These are phyloP conservation scores for Albifimbria verrucaria DNA, from an alignment of 2,329 filamentous ascomycete species.

Conservation along the genomic window DNA sequence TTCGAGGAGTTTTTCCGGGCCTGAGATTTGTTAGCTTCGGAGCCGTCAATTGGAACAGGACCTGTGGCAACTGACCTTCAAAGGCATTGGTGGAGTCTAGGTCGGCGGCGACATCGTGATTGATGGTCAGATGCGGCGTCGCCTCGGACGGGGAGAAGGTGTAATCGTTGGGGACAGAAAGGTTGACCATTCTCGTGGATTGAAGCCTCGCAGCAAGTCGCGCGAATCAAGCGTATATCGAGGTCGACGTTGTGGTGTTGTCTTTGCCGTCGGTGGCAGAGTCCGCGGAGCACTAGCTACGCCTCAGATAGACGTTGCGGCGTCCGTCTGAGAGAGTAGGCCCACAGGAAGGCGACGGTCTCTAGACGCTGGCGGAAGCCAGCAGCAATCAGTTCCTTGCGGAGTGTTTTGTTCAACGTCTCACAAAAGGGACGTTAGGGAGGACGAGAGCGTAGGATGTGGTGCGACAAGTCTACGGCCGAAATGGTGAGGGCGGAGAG, in stretches of 20 bases:
- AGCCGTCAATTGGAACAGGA: background rate
- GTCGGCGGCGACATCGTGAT: conserved; percentile 88
- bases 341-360: conserved; percentile 70
- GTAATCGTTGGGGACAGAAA: conserved; percentile 75
- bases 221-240: too few species aligned
- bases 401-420: conserved; percentile 51
- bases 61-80: conserved; percentile 57
- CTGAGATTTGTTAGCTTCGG: conserved; percentile 39
- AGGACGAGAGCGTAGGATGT: conserved; percentile 79
- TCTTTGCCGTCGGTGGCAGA: conserved; percentile 36
- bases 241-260: background rate
- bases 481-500: conserved; percentile 68
- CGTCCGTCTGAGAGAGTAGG: conserved; percentile 96
- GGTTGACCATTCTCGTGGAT: conserved; percentile 66
- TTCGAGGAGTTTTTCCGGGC: conserved; percentile 95
- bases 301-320: conserved; percentile 94
- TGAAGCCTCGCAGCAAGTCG: too few species aligned
- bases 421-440: conserved; percentile 80
- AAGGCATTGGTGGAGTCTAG: conserved; percentile 95
- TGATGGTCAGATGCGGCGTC: conserved; percentile 91
- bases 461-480: conserved; percentile 75
- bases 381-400: conserved; percentile 60
- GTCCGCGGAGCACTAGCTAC: conserved; percentile 94
- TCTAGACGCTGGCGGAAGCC: conserved; percentile 78
- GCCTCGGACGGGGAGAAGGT: conserved; percentile 78